Evolutionary conservation across 495 filamentous ascomycete species (phyloP), one percentile per base, ranked within the genome.

Genomic region (Barbatosphaeria neglecta): DNA sequence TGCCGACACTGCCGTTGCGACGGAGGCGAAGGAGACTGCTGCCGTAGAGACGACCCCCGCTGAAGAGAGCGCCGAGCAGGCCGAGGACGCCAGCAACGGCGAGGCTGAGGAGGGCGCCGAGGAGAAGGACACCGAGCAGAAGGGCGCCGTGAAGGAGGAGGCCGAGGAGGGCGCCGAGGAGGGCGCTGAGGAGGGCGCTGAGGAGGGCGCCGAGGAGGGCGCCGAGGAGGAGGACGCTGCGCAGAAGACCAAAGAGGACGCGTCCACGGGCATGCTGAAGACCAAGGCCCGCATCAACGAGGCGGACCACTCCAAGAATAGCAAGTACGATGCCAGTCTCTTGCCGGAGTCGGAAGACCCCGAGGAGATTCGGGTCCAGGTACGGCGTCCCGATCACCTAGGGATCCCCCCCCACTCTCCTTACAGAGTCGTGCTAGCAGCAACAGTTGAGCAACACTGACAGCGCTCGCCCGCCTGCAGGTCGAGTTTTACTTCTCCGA

Each of bases 401-500:
- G n/a, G n/a, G n/a, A n/a, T n/a, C n/a, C n/a, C n/a, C n/a, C n/a
- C n/a, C n/a, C n/a, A n/a, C n/a, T n/a, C n/a, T n/a, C n/a, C n/a
- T n/a, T n/a, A n/a, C 24, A 41, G 47, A 15, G 11, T 15, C 31
- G 9, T n/a, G 4, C 31, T 4, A 3, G 6, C 31, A 4, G 13
- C 9, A 15, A 15, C 5, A 35, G 31, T 2, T 11, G 13, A 11
- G 16, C 1, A 15, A 16, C 52, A 55, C 45, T 38, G 11, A 15
- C 54, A 65, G 50, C 54, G 53, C 44, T n/a, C n/a, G n/a, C n/a
- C n/a, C 25, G 50, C 9, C 31, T 40, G 37, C n/a, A 95, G 87
- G 89, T 95, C 46, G 90, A 99, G 58, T 99, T 96, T 61, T 99
- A 97, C 69, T 95, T 99, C 65, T 84, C 84, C 48, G 87, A 95